Percentiles rank a stretch among this genome's conserved stretches.
Evolutionary conservation across 495 filamentous ascomycete species (phyloP).

Genomic region (Aspergillus bertholletiae): DNA sequence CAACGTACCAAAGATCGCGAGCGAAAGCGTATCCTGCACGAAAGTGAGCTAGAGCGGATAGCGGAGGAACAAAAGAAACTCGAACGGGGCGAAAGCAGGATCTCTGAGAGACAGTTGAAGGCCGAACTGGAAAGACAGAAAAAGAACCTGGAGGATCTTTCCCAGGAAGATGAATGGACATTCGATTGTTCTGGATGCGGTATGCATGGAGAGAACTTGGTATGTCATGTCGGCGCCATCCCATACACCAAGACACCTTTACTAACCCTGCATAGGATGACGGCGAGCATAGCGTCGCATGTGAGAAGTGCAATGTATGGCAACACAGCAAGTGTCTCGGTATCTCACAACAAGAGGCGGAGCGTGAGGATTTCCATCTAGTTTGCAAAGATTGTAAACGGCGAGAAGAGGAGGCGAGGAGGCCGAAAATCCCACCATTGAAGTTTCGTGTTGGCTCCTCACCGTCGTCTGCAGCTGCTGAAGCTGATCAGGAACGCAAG

Average conservation of each 20-base stretch:
- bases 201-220: constrained; percentile 75
- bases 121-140: constrained; percentile 73
- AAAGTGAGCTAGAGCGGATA: constrained; percentile 75
- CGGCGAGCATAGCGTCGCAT: constrained; percentile 89
- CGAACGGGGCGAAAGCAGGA: constrained; percentile 57
- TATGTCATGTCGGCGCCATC: constrained; percentile 24
- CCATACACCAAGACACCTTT: background rate
- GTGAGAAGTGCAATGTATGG: constrained; percentile 93
- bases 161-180: constrained; percentile 82
- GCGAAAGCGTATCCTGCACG: constrained; percentile 70
- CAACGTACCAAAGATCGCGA: constrained; percentile 81
- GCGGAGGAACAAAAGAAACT: constrained; percentile 72
- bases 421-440: constrained; percentile 68
- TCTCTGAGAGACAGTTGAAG: constrained; percentile 75
- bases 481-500: constrained; percentile 18
- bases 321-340: constrained; percentile 90
- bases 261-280: constrained; percentile 61
- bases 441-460: constrained; percentile 60
- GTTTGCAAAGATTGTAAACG: constrained; percentile 75
- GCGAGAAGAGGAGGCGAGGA: constrained; percentile 58
- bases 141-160: constrained; percentile 66
- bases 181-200: constrained; percentile 92
- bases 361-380: constrained; percentile 85
- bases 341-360: constrained; percentile 71
- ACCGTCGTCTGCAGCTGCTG: constrained; percentile 31